Conservation (phyloP, 345 rosid genomes). For the Hibiscus tridactylites region DNA sequence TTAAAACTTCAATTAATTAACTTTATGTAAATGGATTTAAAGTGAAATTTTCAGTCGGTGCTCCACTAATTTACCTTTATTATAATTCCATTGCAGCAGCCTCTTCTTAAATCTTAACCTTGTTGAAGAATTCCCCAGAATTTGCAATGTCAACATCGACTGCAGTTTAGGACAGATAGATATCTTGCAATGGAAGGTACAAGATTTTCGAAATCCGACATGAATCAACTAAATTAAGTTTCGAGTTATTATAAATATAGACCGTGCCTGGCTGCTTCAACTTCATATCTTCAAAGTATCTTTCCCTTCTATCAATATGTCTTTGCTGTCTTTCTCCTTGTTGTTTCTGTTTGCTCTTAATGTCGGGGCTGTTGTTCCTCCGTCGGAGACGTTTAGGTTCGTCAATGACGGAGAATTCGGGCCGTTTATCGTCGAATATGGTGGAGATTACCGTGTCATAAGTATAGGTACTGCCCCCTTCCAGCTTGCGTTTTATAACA, state of each 20-base stretch:
- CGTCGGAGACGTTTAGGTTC: slow-evolving; percentile 21
- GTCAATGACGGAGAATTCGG: slow-evolving; percentile 41
- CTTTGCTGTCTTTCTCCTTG: slow-evolving; percentile 8
- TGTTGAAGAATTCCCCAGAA: neutral
- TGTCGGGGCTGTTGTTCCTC: slow-evolving; percentile 31
- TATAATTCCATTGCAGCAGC: neutral
- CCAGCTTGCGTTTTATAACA: slow-evolving; percentile 44
- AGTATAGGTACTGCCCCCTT: slow-evolving; percentile 22
- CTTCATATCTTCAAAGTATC: neutral
- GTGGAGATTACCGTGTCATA: slow-evolving; percentile 24
- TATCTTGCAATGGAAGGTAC: neutral
- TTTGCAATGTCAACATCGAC: neutral
- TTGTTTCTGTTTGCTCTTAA: slow-evolving; percentile 8
- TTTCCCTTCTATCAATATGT: slow-evolving; percentile 2
- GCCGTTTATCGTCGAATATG: slow-evolving; percentile 24
- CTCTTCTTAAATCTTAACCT: neutral
- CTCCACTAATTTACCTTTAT: neutral
- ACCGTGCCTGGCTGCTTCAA: neutral
- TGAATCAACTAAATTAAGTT: too few species aligned
- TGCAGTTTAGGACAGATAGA: neutral
- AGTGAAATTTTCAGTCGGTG: neutral
- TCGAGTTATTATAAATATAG: neutral
- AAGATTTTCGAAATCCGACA: too few species aligned
- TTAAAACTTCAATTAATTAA: neutral
- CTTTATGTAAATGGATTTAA: neutral